Evolutionary conservation across 371 early-diverging fungal genomes (phyloP).

Genomic region (Rhizopus arrhizus): DNA sequence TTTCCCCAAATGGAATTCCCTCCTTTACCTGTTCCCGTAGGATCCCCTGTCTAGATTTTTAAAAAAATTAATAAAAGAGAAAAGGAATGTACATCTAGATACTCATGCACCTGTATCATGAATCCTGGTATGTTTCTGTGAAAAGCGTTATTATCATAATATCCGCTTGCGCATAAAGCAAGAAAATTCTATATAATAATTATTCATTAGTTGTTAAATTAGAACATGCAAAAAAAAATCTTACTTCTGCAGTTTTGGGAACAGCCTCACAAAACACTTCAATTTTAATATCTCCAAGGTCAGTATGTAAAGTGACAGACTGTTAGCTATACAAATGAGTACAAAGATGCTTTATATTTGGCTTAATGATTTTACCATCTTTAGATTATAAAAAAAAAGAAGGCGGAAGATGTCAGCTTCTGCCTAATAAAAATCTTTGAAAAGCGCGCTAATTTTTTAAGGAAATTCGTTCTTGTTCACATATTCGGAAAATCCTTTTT

Average conservation of each 20-base stretch:
- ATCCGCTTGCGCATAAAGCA: conserved; percentile 91
- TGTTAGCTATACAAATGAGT: conserved; percentile 15
- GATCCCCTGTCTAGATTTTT: conserved; percentile 78
- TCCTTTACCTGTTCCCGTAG: conserved; percentile 87
- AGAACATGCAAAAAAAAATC: background rate
- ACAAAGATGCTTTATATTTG: background rate
- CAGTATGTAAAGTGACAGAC: conserved; percentile 87
- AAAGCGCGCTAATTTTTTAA: too few species aligned
- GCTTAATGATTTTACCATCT: background rate
- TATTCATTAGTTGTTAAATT: background rate
- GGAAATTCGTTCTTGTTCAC: too few species aligned
- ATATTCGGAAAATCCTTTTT: too few species aligned
- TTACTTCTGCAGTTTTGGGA: conserved; percentile 83
- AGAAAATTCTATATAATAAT: conserved; percentile 80
- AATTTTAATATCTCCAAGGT: conserved; percentile 90
- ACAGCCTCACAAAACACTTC: conserved; percentile 82
- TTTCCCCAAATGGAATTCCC: conserved; percentile 87
- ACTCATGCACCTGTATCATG: conserved; percentile 76
- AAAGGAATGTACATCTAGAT: background rate
- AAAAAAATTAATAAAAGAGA: background rate
- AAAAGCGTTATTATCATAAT: conserved; percentile 85
- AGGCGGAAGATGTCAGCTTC: too few species aligned
- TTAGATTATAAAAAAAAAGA: background rate
- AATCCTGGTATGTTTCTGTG: conserved; percentile 90
- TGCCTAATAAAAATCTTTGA: too few species aligned